Evolutionary conservation across 352 stramenopile genomes (phyloP), one percentile per base, ranked within the genome.

Genomic region (Globisporangium canariense): DNA sequence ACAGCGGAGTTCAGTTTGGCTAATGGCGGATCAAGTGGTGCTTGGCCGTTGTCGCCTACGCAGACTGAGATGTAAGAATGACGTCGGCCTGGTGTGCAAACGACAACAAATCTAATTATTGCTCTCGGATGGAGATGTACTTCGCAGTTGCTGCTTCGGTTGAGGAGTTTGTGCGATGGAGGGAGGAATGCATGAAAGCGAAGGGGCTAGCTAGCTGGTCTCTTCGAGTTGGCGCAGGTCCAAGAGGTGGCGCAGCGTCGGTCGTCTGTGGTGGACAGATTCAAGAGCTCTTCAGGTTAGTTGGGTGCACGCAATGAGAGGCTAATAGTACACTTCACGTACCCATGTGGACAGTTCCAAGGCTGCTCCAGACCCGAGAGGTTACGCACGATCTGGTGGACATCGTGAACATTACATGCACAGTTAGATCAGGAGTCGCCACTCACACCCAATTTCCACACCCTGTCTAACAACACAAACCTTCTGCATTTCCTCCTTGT

Each of bases 301-400:
- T 36, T 9, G 7, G 32, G 32, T 36, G 32, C 32, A 10, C 18
- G 18, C 5, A 22, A 46, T 56, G 22, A 28, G 30, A 56, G 8
- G 30, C 18, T 18, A 41, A 38, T 6, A 30, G 30, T 49, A 9
- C 22, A 11, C 16, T 22, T 20, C 36, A 14, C 74, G 43, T 79
- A 92, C 84, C 91, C 91, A 53, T 97, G 91, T 2, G 91, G 90
- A 78, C 96, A 99, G 69, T 98, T 99, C 96, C 96, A 99, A 8
- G 97, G 97, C 54, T 97, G 87, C 32, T 99, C 90, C 11, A 98
- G 74, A 11, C 81, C 72, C 3, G 86, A 81, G 38, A 99, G 81
- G 56, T 98, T 96, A 25, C 79, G 69, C 56, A 99, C 88, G 45
- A 93, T 91, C 79, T 89, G 16, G 34, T 20, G 51, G 22, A 40